A percentile compares a stretch with the other conserved stretches of the same genome.
Evolutionary conservation across 2,329 filamentous ascomycete species (phyloP).

Genomic region (Verticillium albo-atrum): DNA sequence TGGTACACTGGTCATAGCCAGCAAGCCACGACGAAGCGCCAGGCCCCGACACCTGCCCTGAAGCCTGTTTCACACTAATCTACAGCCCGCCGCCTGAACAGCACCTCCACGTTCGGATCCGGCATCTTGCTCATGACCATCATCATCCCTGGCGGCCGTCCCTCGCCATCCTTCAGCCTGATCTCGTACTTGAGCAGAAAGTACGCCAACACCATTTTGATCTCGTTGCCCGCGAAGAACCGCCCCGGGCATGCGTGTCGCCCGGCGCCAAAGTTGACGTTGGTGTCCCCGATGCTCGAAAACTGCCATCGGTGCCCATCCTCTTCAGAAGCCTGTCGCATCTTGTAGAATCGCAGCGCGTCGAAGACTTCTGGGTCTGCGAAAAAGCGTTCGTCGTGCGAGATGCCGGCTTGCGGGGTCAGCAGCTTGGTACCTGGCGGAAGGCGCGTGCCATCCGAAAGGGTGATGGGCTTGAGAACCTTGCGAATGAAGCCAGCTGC

Average conservation of each 20-base stretch:
- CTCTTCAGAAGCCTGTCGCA: slow-evolving; percentile 31
- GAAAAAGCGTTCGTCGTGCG: slow-evolving; percentile 34
- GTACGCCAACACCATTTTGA: slow-evolving; percentile 38
- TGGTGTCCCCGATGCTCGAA: slow-evolving; percentile 33
- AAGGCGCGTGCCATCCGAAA: slow-evolving; percentile 39
- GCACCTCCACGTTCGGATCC: slow-evolving; percentile 32
- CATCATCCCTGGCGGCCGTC: slow-evolving; percentile 31
- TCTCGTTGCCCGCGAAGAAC: slow-evolving; percentile 41
- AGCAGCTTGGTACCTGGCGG: slow-evolving; percentile 37
- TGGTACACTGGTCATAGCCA: background rate
- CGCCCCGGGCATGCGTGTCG: slow-evolving; percentile 44
- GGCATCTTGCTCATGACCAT: slow-evolving; percentile 35
- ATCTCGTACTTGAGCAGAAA: slow-evolving; percentile 39
- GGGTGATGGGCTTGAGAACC: slow-evolving; percentile 37
- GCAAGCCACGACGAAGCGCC: background rate
- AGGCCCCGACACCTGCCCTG: background rate
- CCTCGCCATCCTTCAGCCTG: slow-evolving; percentile 30
- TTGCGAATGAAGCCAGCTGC: slow-evolving; percentile 40
- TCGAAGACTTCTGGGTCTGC: slow-evolving; percentile 39
- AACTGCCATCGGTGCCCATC: slow-evolving; percentile 33
- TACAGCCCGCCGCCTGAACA: slow-evolving; percentile 30
- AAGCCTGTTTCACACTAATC: background rate
- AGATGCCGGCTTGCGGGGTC: slow-evolving; percentile 35
- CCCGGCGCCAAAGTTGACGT: slow-evolving; percentile 43
- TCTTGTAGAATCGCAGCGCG: slow-evolving; percentile 42